Percentiles rank a stretch among this genome's conserved stretches.
Conservation (phyloP, 148 eudicot genomes). For the Polygonum maritimum region DNA sequence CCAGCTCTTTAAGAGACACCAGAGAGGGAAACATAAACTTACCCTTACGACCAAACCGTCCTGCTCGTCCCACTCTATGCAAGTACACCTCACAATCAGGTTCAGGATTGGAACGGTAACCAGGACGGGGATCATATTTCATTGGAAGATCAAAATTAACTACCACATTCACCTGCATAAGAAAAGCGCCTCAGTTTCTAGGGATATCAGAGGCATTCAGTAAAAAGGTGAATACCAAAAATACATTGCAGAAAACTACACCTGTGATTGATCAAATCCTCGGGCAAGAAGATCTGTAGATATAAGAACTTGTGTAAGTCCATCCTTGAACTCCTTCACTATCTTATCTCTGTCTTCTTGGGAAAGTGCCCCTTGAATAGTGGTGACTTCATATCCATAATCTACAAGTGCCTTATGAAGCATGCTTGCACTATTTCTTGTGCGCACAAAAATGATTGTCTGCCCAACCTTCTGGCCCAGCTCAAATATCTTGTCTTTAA, state of each 20-base stretch:
- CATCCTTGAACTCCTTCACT: conserved; percentile 83
- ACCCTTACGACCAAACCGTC: conserved; percentile 98
- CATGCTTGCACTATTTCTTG: conserved; percentile 54
- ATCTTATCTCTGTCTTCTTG: conserved; percentile 82
- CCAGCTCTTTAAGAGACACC: not conserved
- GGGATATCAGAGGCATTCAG: not conserved
- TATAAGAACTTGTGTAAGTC: conserved; percentile 80
- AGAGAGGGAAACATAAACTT: conserved; percentile 8
- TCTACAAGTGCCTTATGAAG: conserved; percentile 63
- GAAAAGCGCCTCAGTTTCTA: conserved; percentile 5
- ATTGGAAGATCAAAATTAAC: conserved; percentile 86
- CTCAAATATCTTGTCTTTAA: conserved; percentile 69
- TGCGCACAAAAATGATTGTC: conserved; percentile 74
- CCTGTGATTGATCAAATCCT: conserved; percentile 91
- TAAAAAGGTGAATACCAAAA: not conserved
- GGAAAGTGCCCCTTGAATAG: conserved; percentile 79
- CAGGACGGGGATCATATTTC: conserved; percentile 18
- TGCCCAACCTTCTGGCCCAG: conserved; percentile 81
- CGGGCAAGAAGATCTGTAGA: conserved; percentile 92
- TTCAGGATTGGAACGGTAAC: conserved; percentile 23
- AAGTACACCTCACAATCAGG: conserved; percentile 88
- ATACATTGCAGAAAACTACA: conserved; percentile 3
- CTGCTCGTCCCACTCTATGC: conserved; percentile 96
- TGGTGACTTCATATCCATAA: conserved; percentile 80
- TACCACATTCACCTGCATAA: conserved; percentile 69